phyloP scores from a whole-genome alignment of 2,329 filamentous ascomycete species.

The Zymoseptoria passerinii region DNA sequence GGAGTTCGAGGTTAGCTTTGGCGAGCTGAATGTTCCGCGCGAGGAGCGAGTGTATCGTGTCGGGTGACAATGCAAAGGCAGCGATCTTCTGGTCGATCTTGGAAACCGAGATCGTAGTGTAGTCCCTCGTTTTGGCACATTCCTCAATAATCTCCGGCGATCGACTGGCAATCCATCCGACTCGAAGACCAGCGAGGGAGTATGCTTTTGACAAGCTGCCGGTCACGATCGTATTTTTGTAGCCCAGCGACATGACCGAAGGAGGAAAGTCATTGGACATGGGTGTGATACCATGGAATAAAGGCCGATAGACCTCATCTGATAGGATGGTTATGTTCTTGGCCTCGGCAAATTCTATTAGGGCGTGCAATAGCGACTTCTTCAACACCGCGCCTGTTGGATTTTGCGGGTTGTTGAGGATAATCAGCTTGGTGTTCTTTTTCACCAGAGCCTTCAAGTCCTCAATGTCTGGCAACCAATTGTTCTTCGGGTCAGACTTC shows the following conservation, averaged over 20 bases:
- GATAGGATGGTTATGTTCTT: constrained; percentile 59
- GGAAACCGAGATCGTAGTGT: constrained; percentile 81
- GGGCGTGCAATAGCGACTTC: constrained; percentile 48
- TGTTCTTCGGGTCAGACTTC: constrained; percentile 56
- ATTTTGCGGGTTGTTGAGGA: constrained; percentile 72
- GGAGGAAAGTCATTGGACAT: constrained; percentile 51
- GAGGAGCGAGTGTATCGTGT: constrained; percentile 56
- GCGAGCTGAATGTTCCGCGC: constrained; percentile 58
- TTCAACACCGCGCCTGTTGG: constrained; percentile 67
- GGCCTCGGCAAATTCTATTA: constrained; percentile 56
- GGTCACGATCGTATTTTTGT: constrained; percentile 62
- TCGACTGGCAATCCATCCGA: constrained; percentile 74
- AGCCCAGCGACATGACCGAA: constrained; percentile 63
- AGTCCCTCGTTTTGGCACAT: constrained; percentile 61
- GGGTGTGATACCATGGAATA: constrained; percentile 63
- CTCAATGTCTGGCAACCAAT: constrained; percentile 58
- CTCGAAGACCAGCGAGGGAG: constrained; percentile 68
- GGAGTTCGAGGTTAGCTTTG: constrained; percentile 55
- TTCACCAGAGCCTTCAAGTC: constrained; percentile 59
- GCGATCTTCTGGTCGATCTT: constrained; percentile 73
- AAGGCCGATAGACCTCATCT: constrained; percentile 76
- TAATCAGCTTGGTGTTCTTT: constrained; percentile 62
- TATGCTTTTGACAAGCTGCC: constrained; percentile 83
- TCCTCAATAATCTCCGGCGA: constrained; percentile 53
- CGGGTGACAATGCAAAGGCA: constrained; percentile 59